A percentile compares a stretch with the other conserved stretches of the same genome.
Conservation (phyloP, 169 alveolate species). For the Cryptosporidium sp. region DNA sequence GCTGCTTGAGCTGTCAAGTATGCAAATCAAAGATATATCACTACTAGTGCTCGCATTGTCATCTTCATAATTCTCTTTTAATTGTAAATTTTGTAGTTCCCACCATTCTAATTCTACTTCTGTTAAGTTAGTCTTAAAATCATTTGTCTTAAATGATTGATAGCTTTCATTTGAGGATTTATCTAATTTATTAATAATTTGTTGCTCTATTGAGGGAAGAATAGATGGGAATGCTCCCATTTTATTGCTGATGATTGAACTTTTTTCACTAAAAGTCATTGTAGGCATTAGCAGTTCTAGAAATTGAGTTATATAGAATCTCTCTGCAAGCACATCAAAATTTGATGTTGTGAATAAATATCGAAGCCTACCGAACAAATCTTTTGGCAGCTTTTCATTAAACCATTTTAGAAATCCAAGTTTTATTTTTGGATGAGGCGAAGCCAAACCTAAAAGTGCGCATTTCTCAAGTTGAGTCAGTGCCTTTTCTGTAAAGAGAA, state of each 20-base stretch:
- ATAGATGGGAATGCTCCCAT: conserved; percentile 47
- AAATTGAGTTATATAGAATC: conserved; percentile 58
- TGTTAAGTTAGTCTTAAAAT: background rate
- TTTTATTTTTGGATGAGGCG: conserved; percentile 64
- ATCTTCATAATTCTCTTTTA: conserved; percentile 13
- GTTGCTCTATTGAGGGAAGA: conserved; percentile 42
- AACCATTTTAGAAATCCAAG: conserved; percentile 33
- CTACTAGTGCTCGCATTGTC: conserved; percentile 31
- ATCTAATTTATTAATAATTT: conserved; percentile 7
- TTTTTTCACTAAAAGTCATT: background rate
- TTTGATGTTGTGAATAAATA: conserved; percentile 55
- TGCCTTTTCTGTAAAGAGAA: background rate
- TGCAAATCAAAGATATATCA: background rate
- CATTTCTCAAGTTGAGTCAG: conserved; percentile 31
- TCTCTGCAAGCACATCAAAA: conserved; percentile 72
- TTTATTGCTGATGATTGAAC: background rate
- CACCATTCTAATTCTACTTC: conserved; percentile 36
- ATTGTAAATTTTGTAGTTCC: conserved; percentile 28
- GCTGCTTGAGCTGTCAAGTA: background rate
- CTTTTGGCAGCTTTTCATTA: conserved; percentile 50
- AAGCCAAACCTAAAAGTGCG: conserved; percentile 57
- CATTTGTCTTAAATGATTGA: background rate
- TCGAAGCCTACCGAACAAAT: conserved; percentile 48
- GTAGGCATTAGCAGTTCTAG: conserved; percentile 44
- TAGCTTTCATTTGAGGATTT: background rate